These are phyloP conservation scores for Taxillus chinensis DNA, from an alignment of 164 flowering plant species.

Conservation along the genomic window DNA sequence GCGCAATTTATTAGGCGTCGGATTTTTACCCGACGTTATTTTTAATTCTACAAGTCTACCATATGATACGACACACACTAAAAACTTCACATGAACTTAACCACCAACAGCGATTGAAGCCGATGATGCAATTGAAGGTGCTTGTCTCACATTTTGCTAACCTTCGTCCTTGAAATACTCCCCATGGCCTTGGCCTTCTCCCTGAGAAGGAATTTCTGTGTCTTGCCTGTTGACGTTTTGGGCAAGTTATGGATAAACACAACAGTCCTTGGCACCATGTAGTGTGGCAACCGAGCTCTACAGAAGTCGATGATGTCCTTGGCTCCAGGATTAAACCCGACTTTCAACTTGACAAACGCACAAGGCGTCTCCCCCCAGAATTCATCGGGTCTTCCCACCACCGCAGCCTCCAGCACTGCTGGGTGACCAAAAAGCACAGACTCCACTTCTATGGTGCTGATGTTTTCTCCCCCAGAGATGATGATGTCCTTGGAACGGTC, in stretches of 20 bases:
- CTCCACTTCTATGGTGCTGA: slow-evolving; percentile 54
- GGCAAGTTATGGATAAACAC: slow-evolving; percentile 6
- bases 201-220: slow-evolving; percentile 37
- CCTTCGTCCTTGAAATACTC: slow-evolving; percentile 17
- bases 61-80: too few species aligned
- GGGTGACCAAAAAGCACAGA: slow-evolving; percentile 40
- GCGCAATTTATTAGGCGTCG: too few species aligned
- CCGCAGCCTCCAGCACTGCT: slow-evolving; percentile 46
- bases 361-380: slow-evolving; percentile 60
- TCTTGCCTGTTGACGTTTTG: slow-evolving; percentile 52
- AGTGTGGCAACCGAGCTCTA: background rate
- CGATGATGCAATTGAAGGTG: too few species aligned
- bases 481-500: slow-evolving; percentile 51
- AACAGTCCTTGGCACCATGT: background rate
- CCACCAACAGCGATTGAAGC: too few species aligned
- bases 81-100: too few species aligned
- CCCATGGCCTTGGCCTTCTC: slow-evolving; percentile 46
- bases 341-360: slow-evolving; percentile 49
- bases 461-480: slow-evolving; percentile 54
- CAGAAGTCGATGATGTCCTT: slow-evolving; percentile 1
- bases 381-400: slow-evolving; percentile 45
- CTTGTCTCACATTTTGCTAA: slow-evolving; percentile 22
- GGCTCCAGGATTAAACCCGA: slow-evolving; percentile 12
- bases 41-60: too few species aligned
- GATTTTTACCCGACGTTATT: too few species aligned